Conservation (phyloP, 129 eudicot genomes). For the Helichrysum umbraculigerum region DNA sequence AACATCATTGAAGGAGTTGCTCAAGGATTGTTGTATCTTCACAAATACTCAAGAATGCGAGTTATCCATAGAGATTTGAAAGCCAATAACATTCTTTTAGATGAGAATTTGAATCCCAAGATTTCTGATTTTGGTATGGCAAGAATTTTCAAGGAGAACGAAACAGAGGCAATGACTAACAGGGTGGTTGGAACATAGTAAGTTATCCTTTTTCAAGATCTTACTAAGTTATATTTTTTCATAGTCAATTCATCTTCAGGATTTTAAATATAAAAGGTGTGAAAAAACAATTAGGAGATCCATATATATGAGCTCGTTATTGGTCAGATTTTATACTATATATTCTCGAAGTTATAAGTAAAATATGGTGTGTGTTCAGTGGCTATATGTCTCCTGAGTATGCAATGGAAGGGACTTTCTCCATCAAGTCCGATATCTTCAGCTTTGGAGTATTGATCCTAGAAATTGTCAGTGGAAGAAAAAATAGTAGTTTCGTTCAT, state of each 20-base stretch:
- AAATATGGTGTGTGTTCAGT: background rate
- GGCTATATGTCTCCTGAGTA: conserved; percentile 37
- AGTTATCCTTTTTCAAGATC: background rate
- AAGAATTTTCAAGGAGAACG: conserved; percentile 38
- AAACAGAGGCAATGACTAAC: conserved; percentile 42
- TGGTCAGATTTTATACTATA: too few relatives aligned
- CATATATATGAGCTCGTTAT: too few relatives aligned
- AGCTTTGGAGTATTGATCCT: conserved; percentile 35
- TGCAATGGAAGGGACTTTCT: conserved; percentile 34
- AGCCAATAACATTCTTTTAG: conserved; percentile 46
- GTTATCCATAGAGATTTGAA: conserved; percentile 53
- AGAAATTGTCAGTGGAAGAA: conserved; percentile 34
- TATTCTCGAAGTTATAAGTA: too few relatives aligned
- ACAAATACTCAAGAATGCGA: conserved; percentile 47
- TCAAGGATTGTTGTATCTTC: conserved; percentile 52
- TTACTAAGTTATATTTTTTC: too few relatives aligned
- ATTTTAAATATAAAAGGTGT: too few relatives aligned
- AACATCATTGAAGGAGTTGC: conserved; percentile 44
- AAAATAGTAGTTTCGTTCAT: conserved; percentile 22
- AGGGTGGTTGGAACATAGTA: conserved; percentile 51
- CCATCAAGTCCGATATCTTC: conserved; percentile 32
- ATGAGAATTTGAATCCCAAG: conserved; percentile 43
- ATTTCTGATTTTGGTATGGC: conserved; percentile 59
- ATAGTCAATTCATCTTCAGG: too few relatives aligned
- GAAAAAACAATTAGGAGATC: too few relatives aligned